Percentiles rank a stretch among this genome's conserved stretches.
Evolutionary conservation across 176 grass and related monocot genomes (phyloP).

Genomic region (Lolium rigidum): DNA sequence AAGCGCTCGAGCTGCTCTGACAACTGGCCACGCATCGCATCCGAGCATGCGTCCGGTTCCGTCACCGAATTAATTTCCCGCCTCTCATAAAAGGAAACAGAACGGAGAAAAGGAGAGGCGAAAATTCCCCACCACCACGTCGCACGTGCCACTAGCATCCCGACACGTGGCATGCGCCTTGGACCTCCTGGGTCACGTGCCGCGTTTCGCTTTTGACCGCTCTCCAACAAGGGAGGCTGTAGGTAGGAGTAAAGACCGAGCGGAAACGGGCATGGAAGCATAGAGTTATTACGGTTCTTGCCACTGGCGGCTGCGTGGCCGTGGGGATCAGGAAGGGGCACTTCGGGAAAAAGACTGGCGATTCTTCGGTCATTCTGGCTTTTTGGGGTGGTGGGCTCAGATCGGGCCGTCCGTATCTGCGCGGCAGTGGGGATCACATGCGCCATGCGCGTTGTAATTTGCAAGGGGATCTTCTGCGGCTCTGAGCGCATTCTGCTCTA

Average conservation of each 20-base stretch:
- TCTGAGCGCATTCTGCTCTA: not conserved
- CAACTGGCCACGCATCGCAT: constrained; percentile 42
- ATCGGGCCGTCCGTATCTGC: constrained; percentile 47
- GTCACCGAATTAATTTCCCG: constrained; percentile 36
- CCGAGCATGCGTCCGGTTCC: constrained; percentile 9
- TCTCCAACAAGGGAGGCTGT: not conserved
- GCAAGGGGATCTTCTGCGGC: not conserved
- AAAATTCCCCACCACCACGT: constrained; percentile 11
- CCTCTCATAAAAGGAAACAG: constrained; percentile 4
- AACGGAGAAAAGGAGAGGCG: not conserved
- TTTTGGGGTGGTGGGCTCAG: constrained; percentile 20
- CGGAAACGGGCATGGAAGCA: not conserved
- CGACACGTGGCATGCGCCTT: constrained; percentile 37
- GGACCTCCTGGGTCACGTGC: constrained; percentile 43
- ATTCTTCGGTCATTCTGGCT: not conserved
- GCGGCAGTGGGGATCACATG: constrained; percentile 46
- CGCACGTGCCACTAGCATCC: not conserved
- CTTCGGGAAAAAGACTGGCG: not conserved
- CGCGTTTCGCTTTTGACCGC: constrained; percentile 25
- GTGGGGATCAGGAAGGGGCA: not conserved
- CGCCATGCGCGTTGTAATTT: not conserved
- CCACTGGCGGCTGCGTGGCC: not conserved
- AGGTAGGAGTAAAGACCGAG: no score
- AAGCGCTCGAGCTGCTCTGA: accelerated
- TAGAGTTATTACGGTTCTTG: accelerated